phyloP scores from a whole-genome alignment of 192 early-diverging fungal genomes.

The Backusella tuberculispora region DNA sequence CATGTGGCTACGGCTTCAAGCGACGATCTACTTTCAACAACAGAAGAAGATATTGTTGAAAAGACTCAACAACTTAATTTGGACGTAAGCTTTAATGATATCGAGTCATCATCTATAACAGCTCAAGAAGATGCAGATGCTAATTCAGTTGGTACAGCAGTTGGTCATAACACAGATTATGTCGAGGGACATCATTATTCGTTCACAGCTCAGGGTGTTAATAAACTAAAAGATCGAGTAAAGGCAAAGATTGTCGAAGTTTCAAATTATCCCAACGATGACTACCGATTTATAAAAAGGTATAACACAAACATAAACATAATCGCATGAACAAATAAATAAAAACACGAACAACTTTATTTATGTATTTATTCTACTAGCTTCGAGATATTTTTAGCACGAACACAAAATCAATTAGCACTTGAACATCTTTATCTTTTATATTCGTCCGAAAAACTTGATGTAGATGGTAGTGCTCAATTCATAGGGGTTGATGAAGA shows the following conservation, averaged over 20 bases:
- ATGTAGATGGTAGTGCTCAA: not conserved
- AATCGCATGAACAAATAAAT: not conserved
- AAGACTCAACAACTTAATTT: not conserved
- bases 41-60: not conserved
- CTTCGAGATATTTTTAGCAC: conserved; percentile 18
- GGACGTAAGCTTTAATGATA: not conserved
- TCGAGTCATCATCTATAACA: not conserved
- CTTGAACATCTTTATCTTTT: conserved; percentile 18
- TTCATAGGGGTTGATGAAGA: not conserved
- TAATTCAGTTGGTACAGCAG: conserved; percentile 15
- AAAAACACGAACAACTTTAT: not conserved
- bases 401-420: conserved; percentile 9
- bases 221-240: conserved; percentile 9
- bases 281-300: conserved; percentile 17
- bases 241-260: conserved; percentile 16
- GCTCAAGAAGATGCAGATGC: not conserved
- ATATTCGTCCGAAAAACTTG: conserved; percentile 17
- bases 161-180: conserved; percentile 17
- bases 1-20: not conserved
- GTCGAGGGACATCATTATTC: not conserved
- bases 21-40: not conserved
- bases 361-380: not conserved
- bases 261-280: not conserved
- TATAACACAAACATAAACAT: not conserved
- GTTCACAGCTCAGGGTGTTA: conserved; percentile 10